Evolutionary conservation across 225 moss, liverwort and hornwort genomes (phyloP), one percentile per base, ranked within the genome.

Genomic region (Polytrichum formosum): DNA sequence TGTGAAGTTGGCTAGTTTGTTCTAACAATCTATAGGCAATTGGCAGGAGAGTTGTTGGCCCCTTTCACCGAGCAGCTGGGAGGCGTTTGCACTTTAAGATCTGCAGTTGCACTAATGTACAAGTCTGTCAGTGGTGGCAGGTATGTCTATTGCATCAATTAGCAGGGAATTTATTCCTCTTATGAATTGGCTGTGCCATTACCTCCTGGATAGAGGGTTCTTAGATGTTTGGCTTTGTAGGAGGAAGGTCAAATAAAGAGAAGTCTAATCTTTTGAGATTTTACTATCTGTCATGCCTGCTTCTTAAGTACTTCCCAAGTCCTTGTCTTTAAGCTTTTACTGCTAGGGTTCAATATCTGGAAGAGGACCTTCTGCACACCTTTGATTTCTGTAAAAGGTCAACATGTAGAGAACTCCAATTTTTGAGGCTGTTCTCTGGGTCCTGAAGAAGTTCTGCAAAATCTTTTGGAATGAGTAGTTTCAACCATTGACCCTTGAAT

Each of bases 81-180:
- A 68, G 82, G 80, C 66, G 70, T 80, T 70, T 78, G 92, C 78
- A 77, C 79, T 66, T 87, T 77, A 73, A 80, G 79, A 74, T 90
- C 91, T 55, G 86, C 83, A 72, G 85, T 87, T 67, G 81, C 92
- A 13, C 81, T 91, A 66, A 86, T 84, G 61, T 90, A 90, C 80
- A 94, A 94, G 74, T 87, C 94, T 73, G 92, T 98, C 54, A 98
- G 91, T 81, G 97, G 97, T 62, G 91, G 92, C 77, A 94, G 97
- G 97, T 91, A 85, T 63, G 25, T 20, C 37, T 37, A 10, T 37
- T 37, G 37, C 64, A 18, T 64, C 31, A 19, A 73, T 59, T 8
- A 59, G 4, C 13, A 13, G 37, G 37, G 37, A 37, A 10, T 37
- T 37, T 35, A 7, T 37, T 37, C 10, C 37, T 13, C 10, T 2